Base-by-base conservation (phyloP, 1,284 basidiomycete genomes). In the Ganoderma sinense region DNA sequence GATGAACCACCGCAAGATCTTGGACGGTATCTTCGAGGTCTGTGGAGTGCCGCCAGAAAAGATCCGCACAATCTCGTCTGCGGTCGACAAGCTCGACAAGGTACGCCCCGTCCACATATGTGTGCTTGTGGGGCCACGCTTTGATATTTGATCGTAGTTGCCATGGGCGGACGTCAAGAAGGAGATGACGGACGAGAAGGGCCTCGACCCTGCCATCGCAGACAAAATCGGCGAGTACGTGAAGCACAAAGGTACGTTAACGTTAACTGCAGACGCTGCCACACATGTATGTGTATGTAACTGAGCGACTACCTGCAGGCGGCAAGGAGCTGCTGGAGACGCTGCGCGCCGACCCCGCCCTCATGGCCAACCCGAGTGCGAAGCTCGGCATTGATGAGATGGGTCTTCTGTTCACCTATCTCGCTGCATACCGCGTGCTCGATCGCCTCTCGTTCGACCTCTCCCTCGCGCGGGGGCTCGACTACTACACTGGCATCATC, bases 401-500 rank as follows among this genome's bases (percentile, higher is more conserved):
- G 96, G 87, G 84, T 58, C 81, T 95, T 51, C 85, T 99, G 59
- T 98, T 99, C 82, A 89, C 85, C 31, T 94, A 97, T 75, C 89
- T 99, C 18, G 86, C 90, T 55, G 90, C 95, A 1, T 98, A 96
- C 82, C 88, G 89, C 48, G 89, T 97, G 33, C 77, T 93, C n/a
- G 89, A 93, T 79, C 93, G 90, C 94, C 89, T 99, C 78, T 97
- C 95, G 10, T 99, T 99, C 80, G 97, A 99, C 82, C 89, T 99
- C 75, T 97, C 96, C 10, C 89, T 99, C 29, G 98, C 98, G 10
- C 92, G 98, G 43, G 97, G 97, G 31, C 88, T 99, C 45, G 98
- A 99, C 82, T 99, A 99, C 83, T 99, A 99, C 84, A 99, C 97
- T 1, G 97, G 98, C 51, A 92, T 99, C 78, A 99, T 99, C 80